These are phyloP conservation scores for Dissoconium aciculare DNA, from an alignment of 2,329 filamentous ascomycete genomes.

Conservation along the genomic window DNA sequence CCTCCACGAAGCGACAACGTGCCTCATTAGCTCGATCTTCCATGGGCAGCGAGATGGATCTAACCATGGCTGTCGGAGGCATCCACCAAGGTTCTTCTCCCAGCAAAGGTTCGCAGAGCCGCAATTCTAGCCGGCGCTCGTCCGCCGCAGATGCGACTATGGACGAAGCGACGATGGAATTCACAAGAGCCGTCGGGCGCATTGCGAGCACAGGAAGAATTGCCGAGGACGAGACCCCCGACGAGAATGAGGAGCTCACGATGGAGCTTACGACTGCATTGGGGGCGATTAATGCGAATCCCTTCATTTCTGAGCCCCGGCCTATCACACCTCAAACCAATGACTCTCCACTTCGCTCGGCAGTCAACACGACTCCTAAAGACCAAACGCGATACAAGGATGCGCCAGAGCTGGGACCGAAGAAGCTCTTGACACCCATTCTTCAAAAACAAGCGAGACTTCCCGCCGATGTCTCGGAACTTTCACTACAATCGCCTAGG, in stretches of 20 bases:
- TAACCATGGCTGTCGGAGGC: constrained; percentile 25
- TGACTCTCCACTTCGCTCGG: constrained; percentile 35
- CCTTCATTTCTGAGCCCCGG: constrained; percentile 1
- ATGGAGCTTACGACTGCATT: constrained; percentile 39
- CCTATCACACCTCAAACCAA: constrained; percentile 24
- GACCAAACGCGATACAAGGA: constrained; percentile 42
- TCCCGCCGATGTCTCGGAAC: constrained; percentile 15
- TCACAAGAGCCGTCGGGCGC: constrained; percentile 40
- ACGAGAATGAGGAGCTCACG: constrained; percentile 33
- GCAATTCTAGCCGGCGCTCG: constrained; percentile 23
- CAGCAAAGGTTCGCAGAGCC: constrained; percentile 14
- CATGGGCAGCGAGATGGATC: constrained; percentile 29
- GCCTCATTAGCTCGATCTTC: constrained; percentile 23
- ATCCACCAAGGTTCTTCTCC: constrained; percentile 18
- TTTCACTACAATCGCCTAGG: background rate
- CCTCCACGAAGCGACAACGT: constrained; percentile 24
- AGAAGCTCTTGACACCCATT: constrained; percentile 22
- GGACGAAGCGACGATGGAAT: constrained; percentile 40
- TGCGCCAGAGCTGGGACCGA: constrained; percentile 28
- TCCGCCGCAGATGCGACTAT: constrained; percentile 22
- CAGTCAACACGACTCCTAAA: constrained; percentile 40
- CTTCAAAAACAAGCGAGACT: constrained; percentile 19
- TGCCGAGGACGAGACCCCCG: constrained; percentile 9
- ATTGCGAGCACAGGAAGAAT: constrained; percentile 11
- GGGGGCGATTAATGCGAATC: constrained; percentile 25